These are phyloP conservation scores for Xanthoconium purpureum DNA, from an alignment of 768 basidiomycete genomes.

Conservation along the genomic window DNA sequence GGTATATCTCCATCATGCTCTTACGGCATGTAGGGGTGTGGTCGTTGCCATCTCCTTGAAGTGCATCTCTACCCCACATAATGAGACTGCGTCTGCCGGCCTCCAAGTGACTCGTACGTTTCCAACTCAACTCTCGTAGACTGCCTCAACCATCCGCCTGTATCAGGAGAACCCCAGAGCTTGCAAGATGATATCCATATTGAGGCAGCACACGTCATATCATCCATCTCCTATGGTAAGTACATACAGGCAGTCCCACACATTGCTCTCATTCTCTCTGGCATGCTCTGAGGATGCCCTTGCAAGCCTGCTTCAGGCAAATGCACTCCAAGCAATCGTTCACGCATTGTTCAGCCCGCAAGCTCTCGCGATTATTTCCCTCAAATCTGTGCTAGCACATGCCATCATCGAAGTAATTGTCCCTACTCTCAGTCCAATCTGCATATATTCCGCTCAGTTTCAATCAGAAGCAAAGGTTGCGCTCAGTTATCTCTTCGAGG, in stretches of 20 bases:
- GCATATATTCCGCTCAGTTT: slow-evolving; percentile 33
- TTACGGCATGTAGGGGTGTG: not conserved
- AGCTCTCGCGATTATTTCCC: slow-evolving; percentile 31
- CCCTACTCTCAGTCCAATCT: slow-evolving; percentile 65
- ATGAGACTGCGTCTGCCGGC: slow-evolving; percentile 3
- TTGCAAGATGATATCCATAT: slow-evolving; percentile 54
- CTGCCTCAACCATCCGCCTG: slow-evolving; percentile 47
- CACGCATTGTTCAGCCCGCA: slow-evolving; percentile 52
- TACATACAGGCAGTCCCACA: not conserved
- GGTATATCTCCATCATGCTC: not conserved
- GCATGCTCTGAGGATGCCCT: slow-evolving; percentile 65
- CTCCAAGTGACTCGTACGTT: slow-evolving; percentile 41
- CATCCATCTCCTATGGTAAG: slow-evolving; percentile 68
- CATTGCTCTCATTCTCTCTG: not conserved
- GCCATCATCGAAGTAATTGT: slow-evolving; percentile 69
- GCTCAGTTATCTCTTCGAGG: slow-evolving; percentile 60
- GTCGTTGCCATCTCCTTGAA: not conserved
- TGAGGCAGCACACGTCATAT: slow-evolving; percentile 73
- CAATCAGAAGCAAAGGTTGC: slow-evolving; percentile 53
- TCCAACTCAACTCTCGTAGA: slow-evolving; percentile 52
- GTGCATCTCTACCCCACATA: slow-evolving; percentile 1
- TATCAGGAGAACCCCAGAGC: slow-evolving; percentile 32
- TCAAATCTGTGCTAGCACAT: slow-evolving; percentile 60
- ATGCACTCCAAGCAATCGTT: slow-evolving; percentile 59
- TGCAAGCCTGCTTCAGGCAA: slow-evolving; percentile 49